Percentiles rank a stretch among this genome's conserved stretches.
Evolutionary conservation across 108 stramenopile genomes (phyloP).

Genomic region (Craspedostauros australis): DNA sequence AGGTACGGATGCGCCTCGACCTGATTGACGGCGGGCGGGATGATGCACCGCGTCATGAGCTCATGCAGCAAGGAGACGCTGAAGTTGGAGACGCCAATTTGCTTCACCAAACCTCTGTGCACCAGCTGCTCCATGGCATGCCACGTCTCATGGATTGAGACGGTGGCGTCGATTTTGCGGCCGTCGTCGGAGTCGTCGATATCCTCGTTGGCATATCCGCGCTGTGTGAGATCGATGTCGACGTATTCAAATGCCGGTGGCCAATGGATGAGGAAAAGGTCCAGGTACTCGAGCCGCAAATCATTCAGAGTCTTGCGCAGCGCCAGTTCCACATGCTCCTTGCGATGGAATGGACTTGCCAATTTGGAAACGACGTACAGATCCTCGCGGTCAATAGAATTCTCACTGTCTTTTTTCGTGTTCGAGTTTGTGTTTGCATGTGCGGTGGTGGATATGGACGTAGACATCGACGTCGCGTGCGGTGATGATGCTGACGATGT

Average conservation of each 20-base stretch:
- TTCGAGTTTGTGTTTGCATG: too few relatives aligned
- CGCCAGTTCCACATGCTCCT: slow-evolving; percentile 69
- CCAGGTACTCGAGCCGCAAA: slow-evolving; percentile 80
- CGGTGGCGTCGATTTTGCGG: slow-evolving; percentile 53
- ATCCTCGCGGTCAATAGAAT: slow-evolving; percentile 40
- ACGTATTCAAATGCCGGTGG: slow-evolving; percentile 81
- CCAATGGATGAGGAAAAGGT: slow-evolving; percentile 88
- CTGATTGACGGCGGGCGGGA: slow-evolving; percentile 79
- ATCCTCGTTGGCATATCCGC: slow-evolving; percentile 77
- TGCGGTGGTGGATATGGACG: too few relatives aligned
- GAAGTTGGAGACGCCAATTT: slow-evolving; percentile 87
- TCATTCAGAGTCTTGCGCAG: slow-evolving; percentile 68
- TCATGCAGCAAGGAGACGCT: slow-evolving; percentile 71
- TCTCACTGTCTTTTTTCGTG: slow-evolving; percentile 11
- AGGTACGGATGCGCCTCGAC: slow-evolving; percentile 87
- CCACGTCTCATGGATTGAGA: slow-evolving; percentile 49
- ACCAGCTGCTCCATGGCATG: slow-evolving; percentile 74
- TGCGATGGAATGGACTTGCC: slow-evolving; percentile 71
- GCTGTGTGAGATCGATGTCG: slow-evolving; percentile 31
- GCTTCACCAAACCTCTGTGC: slow-evolving; percentile 53
- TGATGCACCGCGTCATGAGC: slow-evolving; percentile 46
- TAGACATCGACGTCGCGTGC: too few relatives aligned
- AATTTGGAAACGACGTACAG: slow-evolving; percentile 83
- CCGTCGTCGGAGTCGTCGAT: slow-evolving; percentile 72
- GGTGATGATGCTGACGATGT: too few relatives aligned